Percentiles rank a stretch among this genome's conserved stretches.
Evolutionary conservation across 257 asterid species (phyloP).

Genomic region (Solanum paucissectum): DNA sequence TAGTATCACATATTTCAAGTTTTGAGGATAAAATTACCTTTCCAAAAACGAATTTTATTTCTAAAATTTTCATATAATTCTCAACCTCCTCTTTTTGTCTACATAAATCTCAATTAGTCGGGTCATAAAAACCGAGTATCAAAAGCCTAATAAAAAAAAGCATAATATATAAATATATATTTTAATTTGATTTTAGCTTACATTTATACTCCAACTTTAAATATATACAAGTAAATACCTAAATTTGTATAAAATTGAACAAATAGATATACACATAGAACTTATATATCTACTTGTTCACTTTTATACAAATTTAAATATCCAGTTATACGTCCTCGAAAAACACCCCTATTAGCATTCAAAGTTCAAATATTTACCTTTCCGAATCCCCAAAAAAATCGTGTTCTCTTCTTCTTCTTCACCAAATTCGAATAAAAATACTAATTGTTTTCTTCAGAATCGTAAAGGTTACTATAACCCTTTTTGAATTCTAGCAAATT

Average conservation of each 20-base stretch:
- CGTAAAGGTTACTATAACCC: not conserved
- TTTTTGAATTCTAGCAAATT: not conserved
- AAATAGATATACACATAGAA: too few species aligned
- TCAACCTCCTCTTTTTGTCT: not conserved
- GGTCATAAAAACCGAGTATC: too few species aligned
- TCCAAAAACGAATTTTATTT: too few species aligned
- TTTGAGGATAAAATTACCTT: not conserved
- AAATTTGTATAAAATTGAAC: too few species aligned
- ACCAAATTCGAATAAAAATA: not conserved
- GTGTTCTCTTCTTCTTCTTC: not conserved
- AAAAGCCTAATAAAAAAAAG: too few species aligned
- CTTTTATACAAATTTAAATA: fast-evolving
- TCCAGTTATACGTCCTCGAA: fast-evolving
- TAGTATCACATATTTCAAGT: not conserved
- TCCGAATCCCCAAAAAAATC: not conserved
- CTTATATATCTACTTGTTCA: fast-evolving
- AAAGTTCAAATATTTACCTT: not conserved
- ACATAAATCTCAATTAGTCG: not conserved
- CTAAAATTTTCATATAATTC: too few species aligned
- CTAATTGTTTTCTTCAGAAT: not conserved
- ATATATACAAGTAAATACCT: too few species aligned
- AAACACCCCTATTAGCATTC: not conserved
- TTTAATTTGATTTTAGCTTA: fast-evolving
- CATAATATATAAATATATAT: too few species aligned
- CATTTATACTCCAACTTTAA: fast-evolving